Evolutionary conservation across 306 rosid genomes (phyloP).

Genomic region (Begonia masoniana): DNA sequence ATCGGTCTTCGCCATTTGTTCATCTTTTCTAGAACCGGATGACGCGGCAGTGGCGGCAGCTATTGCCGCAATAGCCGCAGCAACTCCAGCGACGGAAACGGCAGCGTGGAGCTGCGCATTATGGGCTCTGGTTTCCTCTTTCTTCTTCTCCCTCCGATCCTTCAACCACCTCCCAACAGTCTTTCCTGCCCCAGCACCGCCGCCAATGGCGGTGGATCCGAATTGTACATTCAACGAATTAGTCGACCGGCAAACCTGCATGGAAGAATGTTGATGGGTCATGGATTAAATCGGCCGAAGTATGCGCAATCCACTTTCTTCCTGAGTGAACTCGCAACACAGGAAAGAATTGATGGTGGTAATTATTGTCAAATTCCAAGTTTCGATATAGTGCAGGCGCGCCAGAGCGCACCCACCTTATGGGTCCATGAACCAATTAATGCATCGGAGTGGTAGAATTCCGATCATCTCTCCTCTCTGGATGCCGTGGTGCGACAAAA

Average conservation of each 20-base stretch:
- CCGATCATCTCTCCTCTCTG: constrained; percentile 3
- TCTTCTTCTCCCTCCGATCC: constrained; percentile 88
- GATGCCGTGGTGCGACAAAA: constrained; percentile 1
- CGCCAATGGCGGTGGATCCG: constrained; percentile 21
- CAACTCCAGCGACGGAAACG: constrained; percentile 84
- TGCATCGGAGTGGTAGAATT: constrained; percentile 3
- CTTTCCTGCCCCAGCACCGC: constrained; percentile 28
- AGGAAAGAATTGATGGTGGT: neutral
- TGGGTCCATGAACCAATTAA: constrained; percentile 22
- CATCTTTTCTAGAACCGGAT: constrained; percentile 51
- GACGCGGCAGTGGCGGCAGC: constrained; percentile 80
- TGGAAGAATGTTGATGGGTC: constrained; percentile 8
- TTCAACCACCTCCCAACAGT: constrained; percentile 94
- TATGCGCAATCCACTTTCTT: neutral
- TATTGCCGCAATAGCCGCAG: constrained; percentile 71
- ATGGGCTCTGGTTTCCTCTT: constrained; percentile 79
- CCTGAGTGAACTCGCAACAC: neutral
- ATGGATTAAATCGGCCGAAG: neutral
- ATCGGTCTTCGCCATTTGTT: constrained; percentile 63
- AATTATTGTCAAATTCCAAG: neutral
- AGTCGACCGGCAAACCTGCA: constrained; percentile 50
- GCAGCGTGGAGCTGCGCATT: constrained; percentile 94
- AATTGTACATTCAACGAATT: constrained; percentile 26
- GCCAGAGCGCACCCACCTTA: neutral
- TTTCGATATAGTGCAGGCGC: neutral